Evolutionary conservation across 2,329 filamentous ascomycete genomes (phyloP).

Genomic region (Hypomyces rosellus): DNA sequence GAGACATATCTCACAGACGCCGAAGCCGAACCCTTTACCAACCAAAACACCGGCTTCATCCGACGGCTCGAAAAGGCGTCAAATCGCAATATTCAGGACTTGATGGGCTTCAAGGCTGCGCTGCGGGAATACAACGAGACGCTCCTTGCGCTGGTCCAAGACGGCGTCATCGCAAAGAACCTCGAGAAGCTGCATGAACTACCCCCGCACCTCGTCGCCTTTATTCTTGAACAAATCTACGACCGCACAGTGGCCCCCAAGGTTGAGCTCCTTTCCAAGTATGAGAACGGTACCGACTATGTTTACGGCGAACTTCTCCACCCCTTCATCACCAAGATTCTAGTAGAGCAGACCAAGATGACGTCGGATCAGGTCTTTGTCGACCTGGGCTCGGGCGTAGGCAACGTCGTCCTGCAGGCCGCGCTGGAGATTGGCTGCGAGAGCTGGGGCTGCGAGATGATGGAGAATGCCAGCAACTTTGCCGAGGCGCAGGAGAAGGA

Average conservation of each 20-base stretch:
- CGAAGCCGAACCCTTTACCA: conserved; percentile 60
- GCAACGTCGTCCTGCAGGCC: conserved; percentile 90
- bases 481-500: conserved; percentile 76
- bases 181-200: conserved; percentile 64
- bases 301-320: conserved; percentile 91
- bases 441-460: conserved; percentile 94
- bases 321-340: conserved; percentile 75
- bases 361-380: conserved; percentile 84
- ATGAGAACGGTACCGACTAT: conserved; percentile 85
- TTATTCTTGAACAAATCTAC: conserved; percentile 83
- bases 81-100: conserved; percentile 56
- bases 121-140: conserved; percentile 72
- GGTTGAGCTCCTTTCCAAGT: conserved; percentile 75
- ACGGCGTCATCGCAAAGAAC: conserved; percentile 66
- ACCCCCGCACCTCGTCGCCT: conserved; percentile 65
- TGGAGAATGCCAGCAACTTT: conserved; percentile 80
- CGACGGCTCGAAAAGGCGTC: conserved; percentile 71
- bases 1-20: conserved; percentile 71
- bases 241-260: conserved; percentile 86
- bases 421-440: conserved; percentile 90
- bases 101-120: conserved; percentile 64
- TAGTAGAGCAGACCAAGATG: conserved; percentile 68
- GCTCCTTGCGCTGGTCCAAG: conserved; percentile 57
- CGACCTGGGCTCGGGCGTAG: conserved; percentile 90
- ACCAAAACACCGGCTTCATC: conserved; percentile 67